Percentiles rank a stretch among this genome's conserved stretches.
phyloP scores from a whole-genome alignment of 2,329 filamentous ascomycete genomes.

The Ophiostoma angusticollis region DNA sequence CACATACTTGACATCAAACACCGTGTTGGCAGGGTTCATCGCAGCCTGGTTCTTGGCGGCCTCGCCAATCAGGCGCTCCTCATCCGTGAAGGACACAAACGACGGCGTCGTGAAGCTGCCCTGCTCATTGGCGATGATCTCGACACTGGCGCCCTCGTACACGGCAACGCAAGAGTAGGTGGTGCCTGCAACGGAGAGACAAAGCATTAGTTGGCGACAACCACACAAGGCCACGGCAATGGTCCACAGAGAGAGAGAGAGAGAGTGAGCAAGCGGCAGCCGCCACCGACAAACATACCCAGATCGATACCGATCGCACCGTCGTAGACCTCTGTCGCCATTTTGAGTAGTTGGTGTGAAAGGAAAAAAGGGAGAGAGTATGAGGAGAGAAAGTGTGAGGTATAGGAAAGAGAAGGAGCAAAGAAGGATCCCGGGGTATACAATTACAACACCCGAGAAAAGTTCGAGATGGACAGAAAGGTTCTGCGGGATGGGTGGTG shows the following conservation, averaged over 20 bases:
- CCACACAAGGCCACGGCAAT: not conserved
- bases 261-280: conserved; percentile 2
- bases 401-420: too few species aligned
- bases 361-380: conserved; percentile 1
- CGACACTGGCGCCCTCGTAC: conserved; percentile 98
- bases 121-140: conserved; percentile 99
- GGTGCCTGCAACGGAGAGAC: conserved; percentile 51
- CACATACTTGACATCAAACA: conserved; percentile 86
- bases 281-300: conserved; percentile 69
- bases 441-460: too few species aligned
- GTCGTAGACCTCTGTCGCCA: conserved; percentile 98
- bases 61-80: conserved; percentile 98
- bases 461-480: conserved; percentile 2
- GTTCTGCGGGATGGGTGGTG: conserved; percentile 8
- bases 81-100: conserved; percentile 97
- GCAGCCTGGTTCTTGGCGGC: conserved; percentile 99
- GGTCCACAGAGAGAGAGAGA: conserved; percentile 12
- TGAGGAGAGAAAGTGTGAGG: too few species aligned
- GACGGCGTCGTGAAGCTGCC: conserved; percentile 97
- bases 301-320: conserved; percentile 99
- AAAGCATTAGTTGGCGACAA: not conserved
- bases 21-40: conserved; percentile 96
- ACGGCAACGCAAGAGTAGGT: conserved; percentile 99
- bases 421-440: too few species aligned
- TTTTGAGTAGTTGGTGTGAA: conserved; percentile 34